Evolutionary conservation across 1,284 basidiomycete species (phyloP), one percentile per base, ranked within the genome.

Genomic region (Dichomitus squalens): DNA sequence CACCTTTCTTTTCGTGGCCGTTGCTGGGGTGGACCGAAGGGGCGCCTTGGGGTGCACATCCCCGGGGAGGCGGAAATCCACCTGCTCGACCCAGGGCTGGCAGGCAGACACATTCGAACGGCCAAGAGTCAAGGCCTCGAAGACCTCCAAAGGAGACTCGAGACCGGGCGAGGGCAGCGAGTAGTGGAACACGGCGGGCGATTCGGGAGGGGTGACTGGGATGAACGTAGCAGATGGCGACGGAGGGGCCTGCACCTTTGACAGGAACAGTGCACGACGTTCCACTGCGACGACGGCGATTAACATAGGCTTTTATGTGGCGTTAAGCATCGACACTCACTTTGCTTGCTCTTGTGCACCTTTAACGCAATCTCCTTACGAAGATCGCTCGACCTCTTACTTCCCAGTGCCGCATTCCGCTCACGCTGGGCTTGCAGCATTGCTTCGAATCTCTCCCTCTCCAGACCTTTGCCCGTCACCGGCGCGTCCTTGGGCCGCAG

Each of bases 361-460:
- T 86, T 89, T 59, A 88, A 72, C 16, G 87, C 86, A 50, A 90
- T 83, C 72, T 91, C 87, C 73, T 85, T 89, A 63, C 87, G 83
- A 55, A 92, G 79, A 73, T 87, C 83, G 23, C 76, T 75, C 33
- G 74, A 71, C 66, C 75, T 83, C 73, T 80, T 85, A 47, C 71
- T 71, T 35, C 78, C 77, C 7, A 77, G 59, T 41, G 67, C 69
- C 33, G 76, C 69, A 65, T 80, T 81, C 62, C 83, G 76, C 61
- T 85, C 83, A 66, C 78, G 79, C 35, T 84, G 81, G 46, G 83
- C 77, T 61, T 76, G 78, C 59, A 90, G 75, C 60, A 91, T 72
- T 29, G 78, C 79, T 64, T 86, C 80, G 68, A 91, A 89, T 29
- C 82, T 78, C 49, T 85, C 81, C 49, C 76, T 77, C 61, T 86